phyloP scores from a whole-genome alignment of 179 eudicot genomes.

The Gypsophila paniculata region DNA sequence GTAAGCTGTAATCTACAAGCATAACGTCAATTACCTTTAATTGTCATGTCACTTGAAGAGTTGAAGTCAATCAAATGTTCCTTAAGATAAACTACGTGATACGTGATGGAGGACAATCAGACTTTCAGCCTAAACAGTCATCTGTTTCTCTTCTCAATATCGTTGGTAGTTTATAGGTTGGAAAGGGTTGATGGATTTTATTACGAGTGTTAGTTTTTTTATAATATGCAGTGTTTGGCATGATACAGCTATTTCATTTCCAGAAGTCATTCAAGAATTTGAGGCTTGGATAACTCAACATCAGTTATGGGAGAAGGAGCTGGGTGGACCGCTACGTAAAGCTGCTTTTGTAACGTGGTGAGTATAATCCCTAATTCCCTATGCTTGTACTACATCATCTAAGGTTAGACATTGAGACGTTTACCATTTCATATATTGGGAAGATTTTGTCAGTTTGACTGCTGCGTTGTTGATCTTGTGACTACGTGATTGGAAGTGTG shows the following conservation, averaged over 20 bases:
- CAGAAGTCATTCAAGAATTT: constrained; percentile 74
- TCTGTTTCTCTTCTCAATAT: not conserved
- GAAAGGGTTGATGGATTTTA: not conserved
- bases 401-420: not conserved
- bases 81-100: constrained; percentile 1
- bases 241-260: constrained; percentile 84
- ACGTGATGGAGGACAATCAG: not conserved
- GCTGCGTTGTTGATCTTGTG: no score
- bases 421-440: no score
- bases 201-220: constrained; percentile 32
- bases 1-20: constrained; percentile 32
- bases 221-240: constrained; percentile 72
- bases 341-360: constrained; percentile 97
- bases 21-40: not conserved
- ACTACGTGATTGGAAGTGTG: no score
- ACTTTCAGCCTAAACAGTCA: constrained; percentile 7
- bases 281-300: constrained; percentile 71
- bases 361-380: constrained; percentile 23
- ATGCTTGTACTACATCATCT: not conserved
- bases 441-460: no score
- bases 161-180: not conserved
- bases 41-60: not conserved
- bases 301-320: constrained; percentile 53
- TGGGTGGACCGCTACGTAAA: constrained; percentile 44
- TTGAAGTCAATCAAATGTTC: not conserved